Evolutionary conservation across 1,284 basidiomycete genomes (phyloP), one percentile per base, ranked within the genome.

Genomic region (Tilletia walkeri): DNA sequence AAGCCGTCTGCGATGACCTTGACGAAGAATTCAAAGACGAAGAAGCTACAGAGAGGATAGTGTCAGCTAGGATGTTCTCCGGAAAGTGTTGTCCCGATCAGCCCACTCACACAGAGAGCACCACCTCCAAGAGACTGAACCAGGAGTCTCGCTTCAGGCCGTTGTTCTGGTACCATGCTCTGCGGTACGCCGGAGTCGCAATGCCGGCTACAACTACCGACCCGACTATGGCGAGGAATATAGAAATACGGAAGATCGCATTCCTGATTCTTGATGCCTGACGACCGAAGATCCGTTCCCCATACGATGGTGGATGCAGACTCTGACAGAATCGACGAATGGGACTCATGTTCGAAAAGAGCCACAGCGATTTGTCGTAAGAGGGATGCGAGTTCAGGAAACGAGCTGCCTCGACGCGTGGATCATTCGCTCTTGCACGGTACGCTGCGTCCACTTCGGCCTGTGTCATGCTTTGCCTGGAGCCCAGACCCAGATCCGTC

Each of bases 1-100:
- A 84, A 91, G 0, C 95, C 95, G 79, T 99, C 95, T 0, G 95
- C 95, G 65, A 94, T 86, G 79, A 96, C 86, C 85, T 98, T 95
- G 88, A 97, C 89, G 73, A 91, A 72, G 75, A 95, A 94, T 82
- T 99, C 95, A 68, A 91, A 74, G 66, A 96, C 84, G 50, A 98
- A 90, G 6, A 90, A 86, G 67, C 90, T 85, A 1, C n/a, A 63
- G 20, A 34, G 34, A 39, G 36, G n/a, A 56, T 5, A 3, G 16
- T 56, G 20, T 30, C 24, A 56, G 20, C 14, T 5, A 3, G 12
- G 4, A 14, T 30, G 20, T 1, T 3, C 24, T 56, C n/a, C 54
- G 16, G 59, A 30, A 18, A 18, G 30, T 34, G 9, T 34, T 3
- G 36, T 10, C 36, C 54, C 24, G 50, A n/a, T n/a, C 36, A 18